Evolutionary conservation across 345 rosid genomes (phyloP).

Genomic region (Passiflora organensis): DNA sequence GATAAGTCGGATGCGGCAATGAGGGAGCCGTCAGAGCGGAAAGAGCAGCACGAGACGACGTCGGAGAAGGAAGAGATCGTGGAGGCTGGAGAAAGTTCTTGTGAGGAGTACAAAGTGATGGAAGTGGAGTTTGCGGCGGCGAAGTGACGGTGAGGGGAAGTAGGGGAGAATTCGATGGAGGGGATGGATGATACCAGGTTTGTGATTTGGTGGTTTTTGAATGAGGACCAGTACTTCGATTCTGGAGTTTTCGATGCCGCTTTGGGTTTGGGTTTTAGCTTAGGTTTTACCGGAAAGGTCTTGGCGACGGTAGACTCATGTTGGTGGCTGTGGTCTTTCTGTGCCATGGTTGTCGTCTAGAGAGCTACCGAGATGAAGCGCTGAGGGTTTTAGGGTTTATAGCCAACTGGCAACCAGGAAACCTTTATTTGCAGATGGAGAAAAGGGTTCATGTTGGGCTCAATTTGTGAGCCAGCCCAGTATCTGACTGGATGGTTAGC

Average conservation of each 20-base stretch:
- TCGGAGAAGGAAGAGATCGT: conserved; percentile 60
- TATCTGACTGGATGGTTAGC: too few species aligned
- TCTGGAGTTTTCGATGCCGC: conserved; percentile 59
- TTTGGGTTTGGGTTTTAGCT: conserved; percentile 54
- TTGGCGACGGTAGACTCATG: conserved; percentile 22
- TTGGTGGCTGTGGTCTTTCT: neutral
- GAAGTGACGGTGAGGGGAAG: conserved; percentile 41
- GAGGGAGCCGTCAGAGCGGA: conserved; percentile 82
- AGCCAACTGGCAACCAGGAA: too few species aligned
- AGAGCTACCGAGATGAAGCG: neutral
- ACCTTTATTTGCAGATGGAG: too few species aligned
- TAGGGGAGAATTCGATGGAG: conserved; percentile 66
- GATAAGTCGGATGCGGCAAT: conserved; percentile 83
- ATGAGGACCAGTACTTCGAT: conserved; percentile 84
- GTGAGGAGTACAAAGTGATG: conserved; percentile 56
- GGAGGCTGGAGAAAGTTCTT: conserved; percentile 37
- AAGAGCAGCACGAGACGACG: conserved; percentile 69
- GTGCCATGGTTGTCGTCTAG: conserved; percentile 11
- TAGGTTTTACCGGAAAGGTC: conserved; percentile 60
- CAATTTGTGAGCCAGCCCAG: too few species aligned
- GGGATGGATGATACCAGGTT: conserved; percentile 51
- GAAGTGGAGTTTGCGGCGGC: conserved; percentile 74
- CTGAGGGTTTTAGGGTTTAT: conserved; percentile 18
- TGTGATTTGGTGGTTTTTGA: conserved; percentile 53
- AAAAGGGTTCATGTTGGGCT: too few species aligned